Conservation (phyloP, 345 rosid genomes). For the Abelmoschus esculentus region DNA sequence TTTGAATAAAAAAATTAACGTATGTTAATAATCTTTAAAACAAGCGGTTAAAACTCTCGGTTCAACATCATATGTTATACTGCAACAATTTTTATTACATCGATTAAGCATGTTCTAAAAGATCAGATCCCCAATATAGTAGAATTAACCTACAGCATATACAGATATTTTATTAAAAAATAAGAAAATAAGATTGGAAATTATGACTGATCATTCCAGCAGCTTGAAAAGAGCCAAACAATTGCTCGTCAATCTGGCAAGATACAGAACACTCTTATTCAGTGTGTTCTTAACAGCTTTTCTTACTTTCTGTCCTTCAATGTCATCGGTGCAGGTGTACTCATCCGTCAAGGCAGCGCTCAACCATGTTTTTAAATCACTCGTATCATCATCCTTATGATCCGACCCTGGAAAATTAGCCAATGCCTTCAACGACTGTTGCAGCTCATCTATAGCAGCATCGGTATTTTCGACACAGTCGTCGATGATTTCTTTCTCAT, state of each 20-base stretch:
- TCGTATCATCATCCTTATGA: conserved; percentile 21
- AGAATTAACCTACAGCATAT: neutral
- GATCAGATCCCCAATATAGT: neutral
- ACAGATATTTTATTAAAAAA: neutral
- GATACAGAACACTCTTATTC: neutral
- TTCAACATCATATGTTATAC: neutral
- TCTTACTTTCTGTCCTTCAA: conserved; percentile 1
- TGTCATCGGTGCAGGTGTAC: conserved; percentile 1
- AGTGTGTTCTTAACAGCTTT: neutral
- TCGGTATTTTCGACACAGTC: conserved; percentile 45
- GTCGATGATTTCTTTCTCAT: conserved; percentile 30
- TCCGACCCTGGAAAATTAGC: conserved; percentile 8
- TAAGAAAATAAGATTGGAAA: neutral
- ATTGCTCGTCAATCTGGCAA: conserved; percentile 2
- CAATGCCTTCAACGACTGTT: conserved; percentile 35
- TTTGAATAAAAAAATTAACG: too few species aligned
- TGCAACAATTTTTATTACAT: neutral
- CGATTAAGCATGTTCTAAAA: neutral
- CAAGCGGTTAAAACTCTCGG: too few species aligned
- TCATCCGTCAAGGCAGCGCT: conserved; percentile 51
- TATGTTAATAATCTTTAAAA: too few species aligned
- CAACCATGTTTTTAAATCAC: conserved; percentile 45
- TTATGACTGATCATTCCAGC: neutral
- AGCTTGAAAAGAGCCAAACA: conserved; percentile 2
- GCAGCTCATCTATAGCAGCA: conserved; percentile 44